Evolutionary conservation across 257 asterid genomes (phyloP), one percentile per base, ranked within the genome.

Genomic region (Primulina huaijiensis): DNA sequence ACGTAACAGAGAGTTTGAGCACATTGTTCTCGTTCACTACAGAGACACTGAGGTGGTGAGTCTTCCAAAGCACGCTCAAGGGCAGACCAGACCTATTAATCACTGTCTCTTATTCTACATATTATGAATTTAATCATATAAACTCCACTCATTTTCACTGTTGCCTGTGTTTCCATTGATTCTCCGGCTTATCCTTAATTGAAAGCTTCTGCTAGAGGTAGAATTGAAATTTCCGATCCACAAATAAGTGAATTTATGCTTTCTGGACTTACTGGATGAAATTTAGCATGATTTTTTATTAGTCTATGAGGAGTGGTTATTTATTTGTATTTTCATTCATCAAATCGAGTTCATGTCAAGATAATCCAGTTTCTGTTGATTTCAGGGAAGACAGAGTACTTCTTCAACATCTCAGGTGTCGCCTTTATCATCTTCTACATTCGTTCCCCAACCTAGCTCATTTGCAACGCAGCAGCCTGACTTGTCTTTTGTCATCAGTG

Each of bases 11-110:
- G 92, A 82, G 53, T 79, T 65, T 50, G 99, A 90, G 64, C 99
- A 93, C 80, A 90, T 93, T 87, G 96, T 93, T 75, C 96, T 93
- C 72, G 99, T 93, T 72, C 99, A 93, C 86, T 93, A 93, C 89
- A 83, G 97, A 86, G 96, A 93, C 74, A 79, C 84, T 80, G 75
- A 34, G 30, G 88, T 85, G 99, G 99, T 91, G 73, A 85, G 92
- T 70, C 73, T 72, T 72, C 64, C 69, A 19, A 31, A 30, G 34
- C 65, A 27, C 11, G 59, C 58, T 60, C 61, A 63, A 57, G 52
- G 75, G 69, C 61, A 65, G 60, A 67, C 20, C 65, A 40, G 65
- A 69, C 62, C 2, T 72, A 29, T 65, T 64, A 65, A 60, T 67
- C 43, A 35, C 60, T 61, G 37, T 31, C 56, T 29, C 34, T 5